Evolutionary conservation across 352 stramenopile species (phyloP), one percentile per base, ranked within the genome.

Genomic region (Globisporangium radiosum): DNA sequence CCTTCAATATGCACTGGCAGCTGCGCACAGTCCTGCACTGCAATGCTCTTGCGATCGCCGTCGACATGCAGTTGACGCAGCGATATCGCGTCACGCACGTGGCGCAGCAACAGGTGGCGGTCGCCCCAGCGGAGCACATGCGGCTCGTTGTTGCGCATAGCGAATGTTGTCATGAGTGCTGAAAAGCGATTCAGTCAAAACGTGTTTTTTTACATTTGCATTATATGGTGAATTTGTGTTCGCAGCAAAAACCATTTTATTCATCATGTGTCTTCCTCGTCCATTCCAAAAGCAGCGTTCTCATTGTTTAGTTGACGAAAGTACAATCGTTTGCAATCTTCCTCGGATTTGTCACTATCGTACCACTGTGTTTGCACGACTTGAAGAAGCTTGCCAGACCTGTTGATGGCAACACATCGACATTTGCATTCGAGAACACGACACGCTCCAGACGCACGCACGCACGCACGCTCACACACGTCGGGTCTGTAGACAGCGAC

Each of bases 381-480:
- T 33, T 33, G 25, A 33, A 33, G 25, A 33, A 33, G 25, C 25
- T 3, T 33, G 25, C 25, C 25, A 33, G 25, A 33, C 25, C 25
- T 33, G 25, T 33, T 33, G 25, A 33, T 33, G 25, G 25, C 25
- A 33, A 33, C 25, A 33, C 25, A 33, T 45, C 42, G 14, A 45
- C 42, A 45, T 45, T 45, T 14, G 42, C 25, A 33, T 33, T 33
- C 25, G 25, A 45, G 42, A 45, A 45, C 11, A 14, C 42, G 42
- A 45, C 11, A 14, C 42, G 42, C 42, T 15, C 11, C 42, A 5
- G 42, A 45, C 42, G 42, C 5, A 14, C 68, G n/a, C 48, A 70
- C 8, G 58, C 71, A 17, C 47, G 62, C 11, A 65, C 68, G 50
- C 71, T 62, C 10, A 70, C 42, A 45, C 10, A 13, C 42, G 42